Conservation (phyloP, 2,329 filamentous ascomycete genomes). For the Teratosphaeria pseudoeucalypti region DNA sequence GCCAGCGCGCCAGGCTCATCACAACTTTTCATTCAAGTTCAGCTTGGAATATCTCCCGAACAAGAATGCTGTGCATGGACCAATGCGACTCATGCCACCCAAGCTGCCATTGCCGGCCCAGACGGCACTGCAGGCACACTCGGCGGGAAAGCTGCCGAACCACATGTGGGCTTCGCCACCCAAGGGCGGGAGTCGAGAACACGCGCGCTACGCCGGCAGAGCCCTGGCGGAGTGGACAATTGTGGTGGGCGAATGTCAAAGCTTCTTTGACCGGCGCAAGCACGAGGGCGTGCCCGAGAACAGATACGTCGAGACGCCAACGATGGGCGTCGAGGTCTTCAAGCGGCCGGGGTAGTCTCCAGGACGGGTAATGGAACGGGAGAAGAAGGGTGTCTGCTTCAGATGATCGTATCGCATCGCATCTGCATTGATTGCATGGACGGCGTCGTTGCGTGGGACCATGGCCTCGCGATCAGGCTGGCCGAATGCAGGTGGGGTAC, state of each 20-base stretch:
- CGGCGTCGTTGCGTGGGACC: background rate
- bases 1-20: constrained; percentile 27
- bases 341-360: constrained; percentile 15
- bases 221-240: constrained; percentile 70
- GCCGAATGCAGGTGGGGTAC: background rate
- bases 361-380: background rate
- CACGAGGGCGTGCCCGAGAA: constrained; percentile 61
- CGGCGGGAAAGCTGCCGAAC: constrained; percentile 1
- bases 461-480: background rate
- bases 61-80: constrained; percentile 44
- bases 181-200: constrained; percentile 26
- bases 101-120: constrained; percentile 63
- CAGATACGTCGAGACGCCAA: constrained; percentile 59
- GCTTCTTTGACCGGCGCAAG: constrained; percentile 65
- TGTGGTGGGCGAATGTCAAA: constrained; percentile 68
- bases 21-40: constrained; percentile 62
- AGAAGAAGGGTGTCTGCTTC: background rate
- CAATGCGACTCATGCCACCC: constrained; percentile 55
- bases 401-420: background rate
- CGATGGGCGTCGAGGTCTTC: constrained; percentile 54
- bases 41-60: constrained; percentile 57
- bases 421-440: background rate
- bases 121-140: constrained; percentile 42
- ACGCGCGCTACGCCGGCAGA: constrained; percentile 55
- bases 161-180: constrained; percentile 21